phyloP scores from a whole-genome alignment of 345 rosid genomes.

The Syzygium aromaticum region DNA sequence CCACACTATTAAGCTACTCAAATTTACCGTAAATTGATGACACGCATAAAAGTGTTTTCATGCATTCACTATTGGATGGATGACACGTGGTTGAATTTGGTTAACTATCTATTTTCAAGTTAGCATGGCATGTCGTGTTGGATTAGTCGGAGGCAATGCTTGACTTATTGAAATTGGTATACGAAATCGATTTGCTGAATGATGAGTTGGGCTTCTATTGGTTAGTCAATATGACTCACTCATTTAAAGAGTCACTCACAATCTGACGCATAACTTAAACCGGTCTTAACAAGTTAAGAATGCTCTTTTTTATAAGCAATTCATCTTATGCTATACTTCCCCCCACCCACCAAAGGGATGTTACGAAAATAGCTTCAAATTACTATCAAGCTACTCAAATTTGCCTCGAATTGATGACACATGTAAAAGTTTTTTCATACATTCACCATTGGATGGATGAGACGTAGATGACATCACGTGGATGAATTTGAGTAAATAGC shows the following conservation, averaged over 20 bases:
- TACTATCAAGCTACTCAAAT: background rate
- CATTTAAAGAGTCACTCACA: background rate
- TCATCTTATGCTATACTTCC: background rate
- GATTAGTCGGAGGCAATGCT: too few relatives aligned
- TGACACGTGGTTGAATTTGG: too few relatives aligned
- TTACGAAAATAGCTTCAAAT: background rate
- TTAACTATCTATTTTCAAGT: too few relatives aligned
- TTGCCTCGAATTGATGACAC: background rate
- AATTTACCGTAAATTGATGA: background rate
- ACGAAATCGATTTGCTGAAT: too few relatives aligned
- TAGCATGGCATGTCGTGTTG: too few relatives aligned
- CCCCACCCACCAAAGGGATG: background rate
- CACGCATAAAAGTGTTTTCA: too few relatives aligned
- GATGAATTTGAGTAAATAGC: background rate
- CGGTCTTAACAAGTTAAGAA: background rate
- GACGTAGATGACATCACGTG: accelerated
- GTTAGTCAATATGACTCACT: background rate
- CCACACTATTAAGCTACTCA: background rate
- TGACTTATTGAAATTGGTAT: too few relatives aligned
- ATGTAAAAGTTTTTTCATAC: background rate
- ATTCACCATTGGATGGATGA: background rate
- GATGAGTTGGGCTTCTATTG: too few relatives aligned
- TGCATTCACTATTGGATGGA: too few relatives aligned
- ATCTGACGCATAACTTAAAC: background rate
- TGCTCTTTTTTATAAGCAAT: background rate